Conservation (phyloP, 202 grass and related monocot species). For the Panicum hallii region DNA sequence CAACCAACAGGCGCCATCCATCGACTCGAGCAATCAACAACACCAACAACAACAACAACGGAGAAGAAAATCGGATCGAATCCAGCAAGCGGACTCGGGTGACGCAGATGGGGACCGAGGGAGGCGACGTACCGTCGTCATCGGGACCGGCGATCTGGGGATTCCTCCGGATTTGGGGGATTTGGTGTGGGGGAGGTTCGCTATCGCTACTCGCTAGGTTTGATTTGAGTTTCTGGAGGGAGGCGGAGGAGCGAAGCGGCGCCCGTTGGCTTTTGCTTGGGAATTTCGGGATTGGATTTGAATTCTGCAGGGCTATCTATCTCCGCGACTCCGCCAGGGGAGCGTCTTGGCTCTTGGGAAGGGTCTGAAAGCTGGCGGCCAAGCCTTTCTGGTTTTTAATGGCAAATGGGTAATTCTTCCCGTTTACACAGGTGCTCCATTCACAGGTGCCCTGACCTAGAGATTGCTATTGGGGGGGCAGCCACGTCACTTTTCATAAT, state of each 20-base stretch:
- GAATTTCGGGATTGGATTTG: neutral
- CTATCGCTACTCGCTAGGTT: too few relatives aligned
- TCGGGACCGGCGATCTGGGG: constrained; percentile 25
- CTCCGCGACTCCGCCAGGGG: neutral
- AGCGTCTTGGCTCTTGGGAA: neutral
- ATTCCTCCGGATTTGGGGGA: neutral
- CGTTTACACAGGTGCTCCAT: too few relatives aligned
- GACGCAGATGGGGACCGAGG: constrained; percentile 3
- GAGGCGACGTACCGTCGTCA: constrained; percentile 41
- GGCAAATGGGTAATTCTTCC: too few relatives aligned
- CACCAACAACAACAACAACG: neutral
- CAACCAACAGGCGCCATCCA: neutral
- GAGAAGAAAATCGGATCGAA: neutral
- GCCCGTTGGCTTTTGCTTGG: neutral
- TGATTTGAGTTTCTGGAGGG: constrained; percentile 12
- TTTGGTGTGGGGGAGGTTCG: constrained; percentile 8
- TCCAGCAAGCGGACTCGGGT: neutral
- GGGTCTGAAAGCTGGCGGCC: neutral
- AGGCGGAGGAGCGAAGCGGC: constrained; percentile 1
- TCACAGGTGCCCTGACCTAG: too few relatives aligned
- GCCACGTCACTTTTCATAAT: too few relatives aligned
- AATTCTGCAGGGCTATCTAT: neutral
- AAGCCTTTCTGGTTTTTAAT: too few relatives aligned
- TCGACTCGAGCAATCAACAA: neutral
- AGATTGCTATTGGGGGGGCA: too few relatives aligned